These are phyloP conservation scores for Venturia carpophila DNA, from an alignment of 2,329 filamentous ascomycete genomes.

Conservation along the genomic window DNA sequence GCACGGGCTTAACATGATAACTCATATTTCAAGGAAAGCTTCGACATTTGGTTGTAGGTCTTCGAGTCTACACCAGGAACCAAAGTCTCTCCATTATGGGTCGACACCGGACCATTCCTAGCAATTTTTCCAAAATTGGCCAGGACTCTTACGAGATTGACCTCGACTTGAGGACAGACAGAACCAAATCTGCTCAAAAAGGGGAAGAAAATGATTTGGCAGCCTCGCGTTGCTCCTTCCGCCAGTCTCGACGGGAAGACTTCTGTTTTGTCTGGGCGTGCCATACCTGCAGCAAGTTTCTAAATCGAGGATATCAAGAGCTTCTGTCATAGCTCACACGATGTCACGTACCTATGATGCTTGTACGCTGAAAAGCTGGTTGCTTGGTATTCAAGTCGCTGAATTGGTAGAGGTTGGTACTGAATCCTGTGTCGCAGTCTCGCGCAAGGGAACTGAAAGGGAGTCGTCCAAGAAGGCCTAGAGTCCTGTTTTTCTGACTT, in stretches of 20 bases:
- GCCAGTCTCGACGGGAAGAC: neutral
- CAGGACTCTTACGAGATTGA: neutral
- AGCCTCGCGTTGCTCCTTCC: neutral
- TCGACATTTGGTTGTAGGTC: neutral
- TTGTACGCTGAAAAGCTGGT: neutral
- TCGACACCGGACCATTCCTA: neutral
- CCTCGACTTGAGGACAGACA: neutral
- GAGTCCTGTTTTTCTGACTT: neutral
- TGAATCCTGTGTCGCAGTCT: neutral
- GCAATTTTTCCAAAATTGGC: neutral
- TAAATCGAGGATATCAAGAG: neutral
- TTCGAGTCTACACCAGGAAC: neutral
- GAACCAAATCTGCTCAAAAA: neutral
- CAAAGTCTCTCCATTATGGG: neutral
- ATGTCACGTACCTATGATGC: neutral
- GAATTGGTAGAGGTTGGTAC: neutral
- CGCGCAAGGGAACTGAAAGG: neutral
- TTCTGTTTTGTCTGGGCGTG: neutral
- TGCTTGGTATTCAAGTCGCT: neutral
- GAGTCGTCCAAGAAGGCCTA: neutral
- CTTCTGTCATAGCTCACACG: neutral
- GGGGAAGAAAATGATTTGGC: neutral
- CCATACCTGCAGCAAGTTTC: neutral
- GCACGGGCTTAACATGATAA: neutral
- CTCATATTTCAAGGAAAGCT: neutral